Percentiles rank a stretch among this genome's conserved stretches.
These are phyloP conservation scores for Fusarium clavum DNA, from an alignment of 2,329 filamentous ascomycete genomes.

Conservation along the genomic window DNA sequence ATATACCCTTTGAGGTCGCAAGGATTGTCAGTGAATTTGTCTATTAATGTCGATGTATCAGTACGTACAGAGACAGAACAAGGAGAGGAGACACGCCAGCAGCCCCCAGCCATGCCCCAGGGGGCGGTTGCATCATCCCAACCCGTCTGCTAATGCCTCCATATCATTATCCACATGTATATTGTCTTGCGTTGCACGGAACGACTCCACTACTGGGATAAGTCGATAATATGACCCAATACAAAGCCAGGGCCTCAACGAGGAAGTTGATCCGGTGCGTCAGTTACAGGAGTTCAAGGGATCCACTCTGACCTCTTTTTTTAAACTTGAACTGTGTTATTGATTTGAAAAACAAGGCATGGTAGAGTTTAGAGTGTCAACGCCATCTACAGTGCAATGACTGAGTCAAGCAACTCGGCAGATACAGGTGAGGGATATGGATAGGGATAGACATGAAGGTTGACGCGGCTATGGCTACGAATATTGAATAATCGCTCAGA, in stretches of 20 bases:
- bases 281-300: conserved; percentile 30
- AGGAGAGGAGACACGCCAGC: not conserved
- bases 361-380: conserved; percentile 5
- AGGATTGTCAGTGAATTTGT: conserved; percentile 24
- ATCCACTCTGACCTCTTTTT: conserved; percentile 13
- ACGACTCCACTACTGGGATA: conserved; percentile 27
- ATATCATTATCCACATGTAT: not conserved
- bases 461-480: conserved; percentile 17
- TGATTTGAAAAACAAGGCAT: conserved; percentile 27
- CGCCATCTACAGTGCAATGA: conserved; percentile 29
- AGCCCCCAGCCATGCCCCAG: conserved; percentile 24
- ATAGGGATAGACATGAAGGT: not conserved
- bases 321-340: not conserved
- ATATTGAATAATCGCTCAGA: conserved; percentile 20
- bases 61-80: not conserved
- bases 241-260: conserved; percentile 32
- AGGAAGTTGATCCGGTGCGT: conserved; percentile 38
- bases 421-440: not conserved
- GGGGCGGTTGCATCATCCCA: conserved; percentile 43
- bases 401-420: not conserved
- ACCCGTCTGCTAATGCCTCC: conserved; percentile 10
- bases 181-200: conserved; percentile 18
- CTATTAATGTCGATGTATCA: conserved; percentile 7
- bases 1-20: conserved; percentile 35
- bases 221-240: conserved; percentile 32